Base-by-base conservation (phyloP, 2,329 filamentous ascomycete genomes). In the Talaromyces albobiverticillius region DNA sequence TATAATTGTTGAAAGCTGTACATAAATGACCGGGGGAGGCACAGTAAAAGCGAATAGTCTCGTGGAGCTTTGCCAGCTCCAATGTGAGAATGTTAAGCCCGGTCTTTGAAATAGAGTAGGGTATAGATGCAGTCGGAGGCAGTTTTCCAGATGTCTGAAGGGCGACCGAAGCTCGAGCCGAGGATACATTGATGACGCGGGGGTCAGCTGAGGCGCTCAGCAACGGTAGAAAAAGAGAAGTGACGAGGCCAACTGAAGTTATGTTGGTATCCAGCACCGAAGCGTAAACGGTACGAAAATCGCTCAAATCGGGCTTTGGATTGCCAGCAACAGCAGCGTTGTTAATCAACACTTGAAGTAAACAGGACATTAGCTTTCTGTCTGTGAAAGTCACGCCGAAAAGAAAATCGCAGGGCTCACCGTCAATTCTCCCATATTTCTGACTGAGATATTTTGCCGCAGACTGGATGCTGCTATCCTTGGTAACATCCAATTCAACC, bases 181-280 rank as follows among this genome's bases (percentile, higher is more conserved):
- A 49, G 3, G 46, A 49, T 3, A 49, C 46, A 38, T 48, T 48
- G 25, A 48, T 48, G 8, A 48, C 16, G 16, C 23, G 46, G 5
- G 2, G 9, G 2, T 20, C 14, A 6, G 22, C 9, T 5, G 46
- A 49, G 5, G 4, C 11, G 6, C 34, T n/a, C 3, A 49, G 7
- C 5, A 49, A 22, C 5, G 46, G 46, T 18, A 36, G 29, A 14
- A 49, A 36, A 6, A 40, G 25, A 5, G 34, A 10, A 1, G 22
- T 49, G 26, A 22, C n/a, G 25, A 49, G 2, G 6, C 18, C 31
- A 3, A 49, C 46, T 4, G 31, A 36, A 4, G 46, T 40, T 4
- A 49, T 26, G 13, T 49, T 49, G 26, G 20, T 20, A 40, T 49
- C 22, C 3, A 49, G 20, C 2, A 26, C 34, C 16, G 18, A 16